A percentile compares a stretch with the other conserved stretches of the same genome.
These are phyloP conservation scores for Comarum palustre DNA, from an alignment of 306 rosid species.

Conservation along the genomic window DNA sequence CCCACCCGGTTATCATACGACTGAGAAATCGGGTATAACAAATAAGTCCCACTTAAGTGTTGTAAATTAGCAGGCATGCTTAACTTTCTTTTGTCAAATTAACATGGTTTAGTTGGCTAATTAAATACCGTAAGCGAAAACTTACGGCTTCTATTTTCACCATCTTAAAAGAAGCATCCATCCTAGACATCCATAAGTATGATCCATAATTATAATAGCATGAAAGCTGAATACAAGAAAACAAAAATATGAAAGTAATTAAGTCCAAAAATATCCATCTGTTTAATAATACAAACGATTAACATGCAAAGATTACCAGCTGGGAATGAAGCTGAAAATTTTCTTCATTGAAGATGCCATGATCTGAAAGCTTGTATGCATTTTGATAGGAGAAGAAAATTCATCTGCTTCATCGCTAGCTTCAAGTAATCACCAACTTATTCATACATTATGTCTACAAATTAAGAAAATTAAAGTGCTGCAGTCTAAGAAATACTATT, in stretches of 20 bases:
- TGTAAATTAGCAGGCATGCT: no score
- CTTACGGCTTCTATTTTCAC: no score
- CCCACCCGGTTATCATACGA: no score
- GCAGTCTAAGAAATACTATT: not conserved
- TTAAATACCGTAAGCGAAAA: not conserved
- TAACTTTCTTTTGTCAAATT: no score
- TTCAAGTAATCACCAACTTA: conserved; percentile 42
- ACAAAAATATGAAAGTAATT: not conserved
- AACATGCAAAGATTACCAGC: conserved; percentile 26
- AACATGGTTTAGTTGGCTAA: not conserved
- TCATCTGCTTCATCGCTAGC: conserved; percentile 80
- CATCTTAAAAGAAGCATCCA: no score
- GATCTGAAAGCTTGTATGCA: conserved; percentile 19
- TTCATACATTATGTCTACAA: conserved; percentile 25
- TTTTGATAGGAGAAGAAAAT: conserved; percentile 57
- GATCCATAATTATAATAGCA: no score
- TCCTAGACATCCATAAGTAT: no score
- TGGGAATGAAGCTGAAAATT: conserved; percentile 86
- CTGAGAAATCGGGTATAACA: no score
- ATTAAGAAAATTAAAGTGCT: conserved; percentile 20
- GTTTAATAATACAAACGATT: not conserved
- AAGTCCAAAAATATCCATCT: not conserved
- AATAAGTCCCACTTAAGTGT: no score
- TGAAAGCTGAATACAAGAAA: not conserved
- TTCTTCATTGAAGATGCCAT: conserved; percentile 48